These are phyloP conservation scores for Lepidium didymum DNA, from an alignment of 345 rosid genomes.

Conservation along the genomic window DNA sequence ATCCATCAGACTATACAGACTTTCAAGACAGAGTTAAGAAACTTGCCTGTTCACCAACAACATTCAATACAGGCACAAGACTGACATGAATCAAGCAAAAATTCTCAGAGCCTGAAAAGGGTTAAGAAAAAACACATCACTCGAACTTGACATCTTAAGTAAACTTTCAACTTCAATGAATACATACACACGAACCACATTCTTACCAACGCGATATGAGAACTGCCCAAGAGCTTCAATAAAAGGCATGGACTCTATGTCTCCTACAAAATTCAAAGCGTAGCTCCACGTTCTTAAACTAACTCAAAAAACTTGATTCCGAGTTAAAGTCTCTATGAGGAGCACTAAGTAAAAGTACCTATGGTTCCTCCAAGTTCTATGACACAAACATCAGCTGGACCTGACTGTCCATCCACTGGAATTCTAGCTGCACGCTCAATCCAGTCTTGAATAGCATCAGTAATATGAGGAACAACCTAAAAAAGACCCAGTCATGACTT, in stretches of 20 bases:
- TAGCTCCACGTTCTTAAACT: not conserved
- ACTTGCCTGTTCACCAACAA: slow-evolving; percentile 95
- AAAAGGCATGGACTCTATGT: slow-evolving; percentile 96
- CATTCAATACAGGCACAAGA: slow-evolving; percentile 92
- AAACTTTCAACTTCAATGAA: not conserved
- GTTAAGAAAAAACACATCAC: not conserved
- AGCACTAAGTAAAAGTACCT: slow-evolving; percentile 30
- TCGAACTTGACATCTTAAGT: not conserved
- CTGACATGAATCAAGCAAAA: slow-evolving; percentile 98
- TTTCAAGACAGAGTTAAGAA: not conserved
- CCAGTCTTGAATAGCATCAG: slow-evolving; percentile 97
- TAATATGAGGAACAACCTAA: slow-evolving; percentile 95
- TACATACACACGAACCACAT: slow-evolving; percentile 8
- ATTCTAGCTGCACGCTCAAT: slow-evolving; percentile 77
- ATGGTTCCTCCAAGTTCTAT: slow-evolving; percentile 98
- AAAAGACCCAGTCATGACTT: not conserved
- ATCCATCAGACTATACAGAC: not conserved
- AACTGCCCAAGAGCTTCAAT: slow-evolving; percentile 96
- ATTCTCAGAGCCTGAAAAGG: slow-evolving; percentile 60
- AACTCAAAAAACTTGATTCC: not conserved
- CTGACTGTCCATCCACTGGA: slow-evolving; percentile 82
- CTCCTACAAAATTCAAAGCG: slow-evolving; percentile 50
- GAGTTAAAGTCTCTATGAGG: not conserved
- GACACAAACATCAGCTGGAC: slow-evolving; percentile 94
- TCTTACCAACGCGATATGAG: slow-evolving; percentile 83